Conservation (phyloP, 345 rosid genomes). For the Euphorbia lathyris region DNA sequence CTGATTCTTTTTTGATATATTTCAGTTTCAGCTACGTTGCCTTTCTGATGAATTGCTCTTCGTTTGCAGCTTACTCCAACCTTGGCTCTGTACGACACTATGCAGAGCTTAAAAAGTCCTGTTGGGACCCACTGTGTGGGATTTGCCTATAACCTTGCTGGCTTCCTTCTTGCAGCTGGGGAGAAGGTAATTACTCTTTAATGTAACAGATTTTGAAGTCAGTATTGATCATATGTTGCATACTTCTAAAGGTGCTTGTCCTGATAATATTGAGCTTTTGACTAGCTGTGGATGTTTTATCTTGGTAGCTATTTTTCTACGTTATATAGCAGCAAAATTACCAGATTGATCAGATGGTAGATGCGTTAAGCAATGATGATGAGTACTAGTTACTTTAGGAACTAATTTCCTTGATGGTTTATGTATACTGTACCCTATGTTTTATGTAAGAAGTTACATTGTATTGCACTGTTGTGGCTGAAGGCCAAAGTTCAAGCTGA, state of each 20-base stretch:
- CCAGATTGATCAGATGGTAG: not conserved
- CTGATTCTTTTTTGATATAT: not conserved
- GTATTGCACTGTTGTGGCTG: slow-evolving; percentile 1
- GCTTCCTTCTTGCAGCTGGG: slow-evolving; percentile 82
- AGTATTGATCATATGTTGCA: not conserved
- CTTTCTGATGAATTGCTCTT: slow-evolving; percentile 16
- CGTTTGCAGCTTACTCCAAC: slow-evolving; percentile 70
- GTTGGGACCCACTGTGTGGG: slow-evolving; percentile 74
- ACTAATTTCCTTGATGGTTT: not conserved
- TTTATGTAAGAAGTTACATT: slow-evolving; percentile 2
- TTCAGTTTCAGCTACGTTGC: slow-evolving; percentile 1
- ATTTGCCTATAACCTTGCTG: slow-evolving; percentile 80
- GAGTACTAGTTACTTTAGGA: too few species aligned
- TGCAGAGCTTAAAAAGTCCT: slow-evolving; percentile 82
- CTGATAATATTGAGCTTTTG: not conserved
- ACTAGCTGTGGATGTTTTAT: not conserved
- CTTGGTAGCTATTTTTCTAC: not conserved
- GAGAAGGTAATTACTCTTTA: slow-evolving; percentile 53
- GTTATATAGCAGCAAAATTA: not conserved
- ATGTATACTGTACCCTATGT: not conserved
- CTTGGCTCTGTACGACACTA: slow-evolving; percentile 79
- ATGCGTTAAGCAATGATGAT: not conserved
- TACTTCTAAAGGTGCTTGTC: not conserved
- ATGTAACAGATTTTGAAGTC: slow-evolving; percentile 3
- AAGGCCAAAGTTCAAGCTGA: slow-evolving; percentile 9